phyloP scores from a whole-genome alignment of 164 flowering plant species.

The Protea cynaroides region DNA sequence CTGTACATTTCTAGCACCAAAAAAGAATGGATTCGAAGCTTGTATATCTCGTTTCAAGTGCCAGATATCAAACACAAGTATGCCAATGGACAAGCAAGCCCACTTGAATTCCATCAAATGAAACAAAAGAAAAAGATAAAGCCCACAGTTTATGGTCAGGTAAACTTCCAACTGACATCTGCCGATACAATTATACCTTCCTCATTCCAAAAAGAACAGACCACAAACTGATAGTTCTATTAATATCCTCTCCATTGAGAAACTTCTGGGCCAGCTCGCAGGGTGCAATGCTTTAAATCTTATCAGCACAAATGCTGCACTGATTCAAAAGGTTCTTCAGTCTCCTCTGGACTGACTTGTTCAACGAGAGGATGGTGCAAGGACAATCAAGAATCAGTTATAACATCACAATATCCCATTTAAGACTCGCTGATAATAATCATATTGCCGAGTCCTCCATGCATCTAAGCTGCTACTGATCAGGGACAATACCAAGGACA shows the following conservation, averaged over 20 bases:
- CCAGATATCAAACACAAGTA: not conserved
- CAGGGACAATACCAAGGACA: slow-evolving; percentile 92
- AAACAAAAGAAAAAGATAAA: slow-evolving; percentile 9
- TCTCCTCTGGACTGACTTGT: slow-evolving; percentile 13
- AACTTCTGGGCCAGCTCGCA: slow-evolving; percentile 6
- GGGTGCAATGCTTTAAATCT: slow-evolving; percentile 5
- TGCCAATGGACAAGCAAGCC: slow-evolving; percentile 20
- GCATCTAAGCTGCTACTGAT: slow-evolving; percentile 99
- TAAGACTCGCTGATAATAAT: slow-evolving; percentile 94
- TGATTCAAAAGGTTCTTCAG: not conserved
- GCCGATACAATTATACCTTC: slow-evolving; percentile 28
- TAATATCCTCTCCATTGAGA: slow-evolving; percentile 15
- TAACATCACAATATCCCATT: slow-evolving; percentile 85
- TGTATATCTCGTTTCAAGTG: slow-evolving; percentile 3
- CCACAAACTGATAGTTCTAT: slow-evolving; percentile 12
- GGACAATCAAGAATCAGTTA: slow-evolving; percentile 1
- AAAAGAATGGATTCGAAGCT: slow-evolving; percentile 10
- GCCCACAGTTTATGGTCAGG: slow-evolving; percentile 16
- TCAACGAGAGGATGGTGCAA: slow-evolving; percentile 5
- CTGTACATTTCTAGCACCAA: slow-evolving; percentile 32
- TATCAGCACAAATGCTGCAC: slow-evolving; percentile 1
- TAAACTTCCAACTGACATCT: slow-evolving; percentile 11
- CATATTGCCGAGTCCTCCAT: slow-evolving; percentile 98
- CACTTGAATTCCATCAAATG: slow-evolving; percentile 12
- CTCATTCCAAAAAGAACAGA: slow-evolving; percentile 20